Base-by-base conservation (phyloP, 441 rosid genomes). In the Syzygium malaccense region DNA sequence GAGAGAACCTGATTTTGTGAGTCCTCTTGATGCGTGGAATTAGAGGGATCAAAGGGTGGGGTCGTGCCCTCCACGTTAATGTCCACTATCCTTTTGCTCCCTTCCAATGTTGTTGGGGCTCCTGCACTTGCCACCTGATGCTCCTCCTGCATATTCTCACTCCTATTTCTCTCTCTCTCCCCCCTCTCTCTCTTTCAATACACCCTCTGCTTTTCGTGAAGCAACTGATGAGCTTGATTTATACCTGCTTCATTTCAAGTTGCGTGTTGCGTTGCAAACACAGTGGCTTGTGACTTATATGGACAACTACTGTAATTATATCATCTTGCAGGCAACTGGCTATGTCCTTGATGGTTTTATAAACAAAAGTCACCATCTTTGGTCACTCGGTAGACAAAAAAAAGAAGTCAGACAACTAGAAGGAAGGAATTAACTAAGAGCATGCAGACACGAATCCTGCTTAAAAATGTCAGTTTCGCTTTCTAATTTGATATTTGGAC, bases 51-150 rank as follows among this genome's bases (percentile, higher is more conserved):
- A 30, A 28, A 51, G 56, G 88, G 86, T 18, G 86, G 88, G 6
- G 85, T 75, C 14, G 54, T 83, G 14, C 87, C 93, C 8, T 86
- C 91, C 20, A 89, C 78, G 86, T 88, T 32, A 32, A 90, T 32
- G 19, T 93, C 88, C 5, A 87, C 89, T 85, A 91, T 90, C 45
- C 94, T 92, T 85, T 91, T 91, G 93, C 94, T 92, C 9, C 89
- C 92, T 23, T 57, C 87, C 28, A 37, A 71, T 3, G 80, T 6
- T 71, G 49, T 45, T 20, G 80, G 49, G 49, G 26, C 78, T 86
- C 86, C 87, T 26, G 18, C 93, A 68, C 10, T 86, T 3, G 87
- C 91, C 55, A 55, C 57, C 48, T 17, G 83, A 71, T 32, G 71
- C 55, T 68, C 88, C 6, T 89, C 90, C 87, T 75, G 78, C 66